A percentile compares a stretch with the other conserved stretches of the same genome.
Evolutionary conservation across 164 flowering plant species (phyloP).

Genomic region (Protea cynaroides): DNA sequence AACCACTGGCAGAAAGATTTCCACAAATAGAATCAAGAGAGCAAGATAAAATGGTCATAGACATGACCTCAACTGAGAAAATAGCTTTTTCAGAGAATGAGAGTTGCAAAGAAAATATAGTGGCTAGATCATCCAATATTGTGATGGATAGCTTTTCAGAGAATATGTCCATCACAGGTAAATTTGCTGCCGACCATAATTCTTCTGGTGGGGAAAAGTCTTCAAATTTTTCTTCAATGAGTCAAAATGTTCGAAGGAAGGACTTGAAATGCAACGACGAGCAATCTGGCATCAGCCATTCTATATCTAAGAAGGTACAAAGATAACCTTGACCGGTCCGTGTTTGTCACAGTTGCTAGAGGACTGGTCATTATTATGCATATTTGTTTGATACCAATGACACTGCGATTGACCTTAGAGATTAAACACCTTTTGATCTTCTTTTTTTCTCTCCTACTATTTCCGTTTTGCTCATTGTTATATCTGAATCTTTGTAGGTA

Average conservation of each 20-base stretch:
- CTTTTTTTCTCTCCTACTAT: neutral
- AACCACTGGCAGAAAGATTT: slow-evolving; percentile 35
- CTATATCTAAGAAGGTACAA: slow-evolving; percentile 56
- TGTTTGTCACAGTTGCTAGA: neutral
- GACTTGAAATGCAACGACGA: slow-evolving; percentile 29
- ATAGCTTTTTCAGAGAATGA: slow-evolving; percentile 14
- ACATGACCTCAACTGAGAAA: slow-evolving; percentile 16
- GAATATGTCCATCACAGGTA: slow-evolving; percentile 3
- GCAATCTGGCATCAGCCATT: slow-evolving; percentile 27
- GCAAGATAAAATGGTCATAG: slow-evolving; percentile 12
- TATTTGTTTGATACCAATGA: neutral
- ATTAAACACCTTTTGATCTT: neutral
- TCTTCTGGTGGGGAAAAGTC: slow-evolving; percentile 31
- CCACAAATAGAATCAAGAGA: slow-evolving; percentile 18
- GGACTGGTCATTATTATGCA: neutral
- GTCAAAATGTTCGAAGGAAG: slow-evolving; percentile 24
- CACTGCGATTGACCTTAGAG: neutral
- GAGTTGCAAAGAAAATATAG: slow-evolving; percentile 11
- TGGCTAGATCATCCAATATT: slow-evolving; percentile 9
- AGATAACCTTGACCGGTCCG: neutral
- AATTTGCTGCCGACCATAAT: slow-evolving; percentile 9
- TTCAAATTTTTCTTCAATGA: slow-evolving; percentile 18
- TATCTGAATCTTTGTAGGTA: slow-evolving; percentile 39
- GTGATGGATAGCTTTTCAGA: slow-evolving; percentile 19
- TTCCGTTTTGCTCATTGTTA: neutral